Evolutionary conservation across 2,329 filamentous ascomycete genomes (phyloP).

Genomic region (Aspergillus neoniger): DNA sequence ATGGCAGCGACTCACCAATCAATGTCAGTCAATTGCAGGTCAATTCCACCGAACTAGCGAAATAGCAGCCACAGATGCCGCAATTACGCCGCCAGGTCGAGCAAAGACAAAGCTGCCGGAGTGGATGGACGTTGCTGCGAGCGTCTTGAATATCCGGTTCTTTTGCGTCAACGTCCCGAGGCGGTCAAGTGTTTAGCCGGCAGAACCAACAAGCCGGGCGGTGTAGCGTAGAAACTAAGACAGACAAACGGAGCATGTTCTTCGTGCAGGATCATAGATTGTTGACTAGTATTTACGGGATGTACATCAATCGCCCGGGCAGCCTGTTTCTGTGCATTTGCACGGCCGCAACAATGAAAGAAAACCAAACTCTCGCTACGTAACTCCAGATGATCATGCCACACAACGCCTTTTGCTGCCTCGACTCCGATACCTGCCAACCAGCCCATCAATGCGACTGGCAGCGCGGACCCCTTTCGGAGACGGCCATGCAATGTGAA

Average conservation of each 20-base stretch:
- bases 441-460: neutral
- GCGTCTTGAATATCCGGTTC: neutral
- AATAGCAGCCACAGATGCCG: neutral
- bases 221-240: neutral
- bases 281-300: slow-evolving; percentile 6
- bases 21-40: neutral
- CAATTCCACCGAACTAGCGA: neutral
- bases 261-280: neutral
- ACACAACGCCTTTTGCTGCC: slow-evolving; percentile 24
- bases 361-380: slow-evolving; percentile 16
- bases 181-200: neutral
- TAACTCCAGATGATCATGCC: slow-evolving; percentile 23
- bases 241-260: neutral
- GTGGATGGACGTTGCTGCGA: neutral
- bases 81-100: neutral
- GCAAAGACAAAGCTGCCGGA: neutral
- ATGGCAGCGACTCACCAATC: neutral
- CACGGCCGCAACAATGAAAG: neutral
- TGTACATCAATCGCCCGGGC: neutral
- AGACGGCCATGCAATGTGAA: slow-evolving; percentile 5
- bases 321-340: neutral
- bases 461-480: neutral
- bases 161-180: slow-evolving; percentile 6
- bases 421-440: slow-evolving; percentile 11
- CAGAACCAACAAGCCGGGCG: neutral